A percentile compares a stretch with the other conserved stretches of the same genome.
phyloP scores from a whole-genome alignment of 2,329 filamentous ascomycete genomes.

The Penicillium sp. region DNA sequence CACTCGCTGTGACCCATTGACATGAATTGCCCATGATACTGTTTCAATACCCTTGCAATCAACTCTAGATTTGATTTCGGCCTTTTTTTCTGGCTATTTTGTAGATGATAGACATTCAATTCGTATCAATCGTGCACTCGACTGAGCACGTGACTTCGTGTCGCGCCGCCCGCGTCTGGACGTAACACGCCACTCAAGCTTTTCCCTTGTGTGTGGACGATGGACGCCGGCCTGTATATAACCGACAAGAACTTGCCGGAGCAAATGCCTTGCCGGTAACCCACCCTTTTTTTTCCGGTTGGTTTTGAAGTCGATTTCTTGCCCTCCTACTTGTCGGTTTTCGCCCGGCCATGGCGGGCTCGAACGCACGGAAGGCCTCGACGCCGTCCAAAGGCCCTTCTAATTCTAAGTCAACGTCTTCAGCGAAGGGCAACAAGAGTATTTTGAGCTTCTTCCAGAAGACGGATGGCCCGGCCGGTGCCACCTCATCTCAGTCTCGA shows the following conservation, averaged over 20 bases:
- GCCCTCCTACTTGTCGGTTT: not conserved
- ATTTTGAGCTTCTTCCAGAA: conserved; percentile 75
- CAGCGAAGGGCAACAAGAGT: conserved; percentile 52
- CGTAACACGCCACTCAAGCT: conserved; percentile 8
- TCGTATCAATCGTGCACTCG: not conserved
- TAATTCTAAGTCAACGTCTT: conserved; percentile 8
- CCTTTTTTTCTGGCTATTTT: not conserved
- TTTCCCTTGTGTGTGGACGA: not conserved
- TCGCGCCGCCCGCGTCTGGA: conserved; percentile 18
- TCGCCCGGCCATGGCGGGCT: conserved; percentile 23
- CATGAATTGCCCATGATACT: conserved; percentile 1
- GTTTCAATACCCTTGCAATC: conserved; percentile 11
- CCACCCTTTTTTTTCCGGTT: not conserved
- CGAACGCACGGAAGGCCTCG: conserved; percentile 20
- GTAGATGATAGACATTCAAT: not conserved
- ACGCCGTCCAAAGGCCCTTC: conserved; percentile 22
- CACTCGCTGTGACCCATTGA: not conserved
- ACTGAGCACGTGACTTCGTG: conserved; percentile 25
- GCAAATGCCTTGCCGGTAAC: not conserved
- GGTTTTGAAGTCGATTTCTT: not conserved
- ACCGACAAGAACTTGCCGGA: not conserved
- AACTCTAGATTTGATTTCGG: not conserved
- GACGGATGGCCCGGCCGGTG: conserved; percentile 53
- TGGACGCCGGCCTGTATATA: conserved; percentile 15
- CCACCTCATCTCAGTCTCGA: conserved; percentile 47